Evolutionary conservation across 2,329 filamentous ascomycete genomes (phyloP).

Genomic region (Exophiala dermatitidis): DNA sequence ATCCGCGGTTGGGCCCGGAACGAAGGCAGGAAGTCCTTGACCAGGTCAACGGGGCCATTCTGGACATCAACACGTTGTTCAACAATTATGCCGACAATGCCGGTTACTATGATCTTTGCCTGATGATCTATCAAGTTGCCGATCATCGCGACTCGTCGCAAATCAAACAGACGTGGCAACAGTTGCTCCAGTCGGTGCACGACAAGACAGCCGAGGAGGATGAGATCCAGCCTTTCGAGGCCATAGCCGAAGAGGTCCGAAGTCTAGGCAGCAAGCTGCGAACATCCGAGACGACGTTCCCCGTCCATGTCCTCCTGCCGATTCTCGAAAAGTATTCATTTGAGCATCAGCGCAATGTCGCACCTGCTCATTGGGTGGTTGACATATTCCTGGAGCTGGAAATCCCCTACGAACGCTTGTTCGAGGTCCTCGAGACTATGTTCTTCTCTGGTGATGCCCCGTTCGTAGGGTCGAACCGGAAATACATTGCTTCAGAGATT

Average conservation of each 20-base stretch:
- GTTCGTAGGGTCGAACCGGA: constrained; percentile 53
- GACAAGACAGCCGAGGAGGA: constrained; percentile 42
- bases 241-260: constrained; percentile 48
- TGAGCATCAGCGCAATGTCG: constrained; percentile 43
- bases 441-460: constrained; percentile 62
- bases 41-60: constrained; percentile 69
- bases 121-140: constrained; percentile 84
- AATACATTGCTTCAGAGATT: constrained; percentile 54
- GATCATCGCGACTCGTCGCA: constrained; percentile 84
- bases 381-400: constrained; percentile 59
- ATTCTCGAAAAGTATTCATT: constrained; percentile 50
- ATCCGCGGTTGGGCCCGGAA: constrained; percentile 60
- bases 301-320: constrained; percentile 46
- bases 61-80: constrained; percentile 76
- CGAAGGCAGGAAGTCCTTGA: constrained; percentile 58
- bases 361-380: constrained; percentile 52
- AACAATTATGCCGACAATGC: constrained; percentile 86
- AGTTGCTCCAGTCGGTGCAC: constrained; percentile 68
- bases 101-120: constrained; percentile 85
- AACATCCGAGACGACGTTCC: constrained; percentile 51
- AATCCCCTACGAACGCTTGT: constrained; percentile 54
- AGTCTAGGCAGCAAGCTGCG: constrained; percentile 50
- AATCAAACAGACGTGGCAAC: constrained; percentile 77
- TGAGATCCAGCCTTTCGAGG: constrained; percentile 42
- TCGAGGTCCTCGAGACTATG: constrained; percentile 57